Conservation (phyloP, 2,329 filamentous ascomycete genomes). For the Apiospora arundinis region DNA sequence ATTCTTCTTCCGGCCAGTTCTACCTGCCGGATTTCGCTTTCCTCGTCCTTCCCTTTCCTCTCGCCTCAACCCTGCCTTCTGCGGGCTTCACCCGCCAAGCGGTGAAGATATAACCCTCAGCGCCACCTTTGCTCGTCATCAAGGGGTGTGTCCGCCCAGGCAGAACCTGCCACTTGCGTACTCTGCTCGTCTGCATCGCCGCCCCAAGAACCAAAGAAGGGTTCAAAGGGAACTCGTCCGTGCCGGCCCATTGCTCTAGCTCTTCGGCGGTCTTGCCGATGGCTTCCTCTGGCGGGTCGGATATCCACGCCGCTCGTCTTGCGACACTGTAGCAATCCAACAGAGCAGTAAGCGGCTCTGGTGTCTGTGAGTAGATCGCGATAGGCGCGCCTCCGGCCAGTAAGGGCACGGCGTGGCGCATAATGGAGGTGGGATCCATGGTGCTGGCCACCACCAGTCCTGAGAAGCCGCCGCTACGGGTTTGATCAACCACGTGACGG, state of each 20-base stretch:
- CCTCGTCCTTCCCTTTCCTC: slow-evolving; percentile 78
- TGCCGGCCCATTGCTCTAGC: slow-evolving; percentile 63
- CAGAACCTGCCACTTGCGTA: slow-evolving; percentile 86
- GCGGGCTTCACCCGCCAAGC: slow-evolving; percentile 81
- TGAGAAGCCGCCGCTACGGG: slow-evolving; percentile 78
- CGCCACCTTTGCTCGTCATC: slow-evolving; percentile 88
- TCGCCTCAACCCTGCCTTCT: slow-evolving; percentile 79
- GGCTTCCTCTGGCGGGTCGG: slow-evolving; percentile 54
- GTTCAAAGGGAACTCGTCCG: slow-evolving; percentile 83
- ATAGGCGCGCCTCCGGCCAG: slow-evolving; percentile 84
- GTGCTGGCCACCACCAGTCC: slow-evolving; percentile 82
- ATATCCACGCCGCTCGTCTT: slow-evolving; percentile 77
- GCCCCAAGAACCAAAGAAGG: slow-evolving; percentile 83
- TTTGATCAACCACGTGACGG: slow-evolving; percentile 74
- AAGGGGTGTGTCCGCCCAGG: slow-evolving; percentile 91
- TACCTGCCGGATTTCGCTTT: slow-evolving; percentile 54
- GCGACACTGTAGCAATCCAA: slow-evolving; percentile 86
- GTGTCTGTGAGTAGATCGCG: slow-evolving; percentile 81
- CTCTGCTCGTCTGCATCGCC: slow-evolving; percentile 79
- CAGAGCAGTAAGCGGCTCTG: slow-evolving; percentile 79
- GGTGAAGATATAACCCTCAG: slow-evolving; percentile 90
- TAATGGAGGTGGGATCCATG: slow-evolving; percentile 80
- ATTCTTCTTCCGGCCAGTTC: background rate
- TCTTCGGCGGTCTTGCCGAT: slow-evolving; percentile 53
- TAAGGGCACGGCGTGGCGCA: slow-evolving; percentile 78